These are phyloP conservation scores for Exidia glandulosa DNA, from an alignment of 768 basidiomycete genomes.

Conservation along the genomic window DNA sequence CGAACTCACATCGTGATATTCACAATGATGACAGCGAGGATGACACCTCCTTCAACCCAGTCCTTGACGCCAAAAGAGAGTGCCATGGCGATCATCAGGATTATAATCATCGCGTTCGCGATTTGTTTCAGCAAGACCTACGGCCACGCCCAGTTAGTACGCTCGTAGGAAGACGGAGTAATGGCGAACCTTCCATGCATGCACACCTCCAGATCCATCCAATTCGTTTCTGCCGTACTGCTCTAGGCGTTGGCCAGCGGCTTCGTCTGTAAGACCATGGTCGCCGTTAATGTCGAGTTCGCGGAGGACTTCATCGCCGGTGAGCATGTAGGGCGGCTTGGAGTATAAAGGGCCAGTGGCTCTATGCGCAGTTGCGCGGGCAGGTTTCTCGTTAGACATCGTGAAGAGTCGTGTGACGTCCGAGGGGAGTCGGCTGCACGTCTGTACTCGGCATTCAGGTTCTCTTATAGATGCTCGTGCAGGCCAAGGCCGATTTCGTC, in stretches of 20 bases:
- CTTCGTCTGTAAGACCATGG: conserved; percentile 16
- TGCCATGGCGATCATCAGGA: conserved; percentile 27
- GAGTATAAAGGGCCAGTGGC: neutral
- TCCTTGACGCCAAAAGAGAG: conserved; percentile 45
- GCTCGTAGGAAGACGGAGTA: too few species aligned
- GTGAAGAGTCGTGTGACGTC: neutral
- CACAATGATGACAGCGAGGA: conserved; percentile 32
- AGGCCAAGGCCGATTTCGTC: too few species aligned
- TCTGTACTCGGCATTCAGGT: too few species aligned
- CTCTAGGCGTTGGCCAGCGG: conserved; percentile 12
- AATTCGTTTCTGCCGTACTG: conserved; percentile 22
- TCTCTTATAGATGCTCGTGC: too few species aligned
- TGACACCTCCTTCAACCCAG: conserved; percentile 42
- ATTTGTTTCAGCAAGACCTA: conserved; percentile 12
- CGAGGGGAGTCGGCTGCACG: too few species aligned
- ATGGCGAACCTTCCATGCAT: conserved; percentile 1
- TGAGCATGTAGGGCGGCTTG: conserved; percentile 13
- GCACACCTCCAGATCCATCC: conserved; percentile 17
- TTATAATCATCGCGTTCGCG: conserved; percentile 31
- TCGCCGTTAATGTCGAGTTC: conserved; percentile 14
- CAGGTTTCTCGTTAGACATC: neutral
- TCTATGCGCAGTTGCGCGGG: neutral
- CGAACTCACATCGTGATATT: conserved; percentile 19
- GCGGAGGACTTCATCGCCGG: conserved; percentile 16
- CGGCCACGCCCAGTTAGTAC: conserved; percentile 1